Base-by-base conservation (phyloP, 768 basidiomycete species). In the Tulasnella sp. region DNA sequence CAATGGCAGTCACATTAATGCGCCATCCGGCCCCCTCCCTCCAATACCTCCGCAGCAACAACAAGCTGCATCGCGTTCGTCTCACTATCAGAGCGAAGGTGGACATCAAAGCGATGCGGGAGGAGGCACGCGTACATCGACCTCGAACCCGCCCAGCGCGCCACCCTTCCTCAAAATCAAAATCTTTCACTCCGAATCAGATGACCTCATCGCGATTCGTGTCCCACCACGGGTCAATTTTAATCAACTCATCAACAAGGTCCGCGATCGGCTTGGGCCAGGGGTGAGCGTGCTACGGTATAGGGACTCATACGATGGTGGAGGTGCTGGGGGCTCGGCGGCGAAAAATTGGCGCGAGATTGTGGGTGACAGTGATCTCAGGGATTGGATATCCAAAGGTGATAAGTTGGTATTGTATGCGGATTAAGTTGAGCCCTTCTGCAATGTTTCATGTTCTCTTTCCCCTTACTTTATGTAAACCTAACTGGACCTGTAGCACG, bases 141-240 rank as follows among this genome's bases (percentile, higher is more conserved):
- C 24, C 55, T 34, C 58, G 11, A 29, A 38, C 43, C n/a, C 11
- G 3, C 17, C 13, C 3, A 29, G 21, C 19, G 41, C 50, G 8
- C 63, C 72, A 8, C 88, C 94, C 23, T 98, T 93, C 72, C 80
- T 98, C 65, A 99, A 98, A 75, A 96, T 99, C 74, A 99, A 99
- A 74, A 91, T 99, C 47, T 96, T 96, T 70, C 89, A 96, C 73
- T 82, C 88, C 41, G 78, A 85, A 58, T 85, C 91, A 24, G 94
- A 98, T 68, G 96, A 99, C 70, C 75, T 98, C 56, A 92, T 98
- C 64, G 96, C 96, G 3, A 96, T 98, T 58, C 84, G 96, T 13
- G 95, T 98, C 27, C 93, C 95, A 68, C 96, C 96, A 23, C 81
- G 79, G 53, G 93, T 98, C 42, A 83, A 87, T 7, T 86, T 88